Percentiles rank a stretch among this genome's conserved stretches.
Evolutionary conservation across 129 eudicot genomes (phyloP).

Genomic region (Centaurea solstitialis): DNA sequence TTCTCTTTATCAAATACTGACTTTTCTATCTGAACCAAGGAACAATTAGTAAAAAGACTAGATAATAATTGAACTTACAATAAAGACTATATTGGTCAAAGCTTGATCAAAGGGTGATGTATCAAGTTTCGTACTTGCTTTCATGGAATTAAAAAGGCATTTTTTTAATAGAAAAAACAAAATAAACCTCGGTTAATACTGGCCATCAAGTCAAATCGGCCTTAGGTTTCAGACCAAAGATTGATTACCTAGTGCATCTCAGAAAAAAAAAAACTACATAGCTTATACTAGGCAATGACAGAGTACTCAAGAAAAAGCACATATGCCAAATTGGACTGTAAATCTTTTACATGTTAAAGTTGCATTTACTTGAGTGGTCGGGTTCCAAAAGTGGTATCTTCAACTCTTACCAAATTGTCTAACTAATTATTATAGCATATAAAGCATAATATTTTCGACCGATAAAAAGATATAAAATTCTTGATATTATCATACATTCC

Average conservation of each 20-base stretch:
- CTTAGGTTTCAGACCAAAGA: background rate
- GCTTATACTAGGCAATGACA: background rate
- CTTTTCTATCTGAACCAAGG: too few species aligned
- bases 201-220: background rate
- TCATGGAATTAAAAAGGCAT: background rate
- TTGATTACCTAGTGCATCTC: background rate
- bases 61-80: too few species aligned
- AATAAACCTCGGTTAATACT: background rate
- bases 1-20: too few species aligned
- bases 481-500: background rate
- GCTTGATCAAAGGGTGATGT: too few species aligned
- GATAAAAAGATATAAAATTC: background rate
- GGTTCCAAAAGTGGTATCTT: background rate
- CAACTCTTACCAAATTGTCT: background rate
- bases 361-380: background rate
- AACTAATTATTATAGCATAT: background rate
- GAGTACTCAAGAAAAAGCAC: background rate
- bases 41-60: too few species aligned
- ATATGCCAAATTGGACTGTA: background rate
- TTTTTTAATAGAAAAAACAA: background rate
- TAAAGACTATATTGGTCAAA: too few species aligned
- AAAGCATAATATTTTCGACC: background rate
- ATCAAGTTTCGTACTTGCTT: background rate
- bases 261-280: background rate
- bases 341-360: background rate